Base-by-base conservation (phyloP, 2,329 filamentous ascomycete species). In the Claviceps sp. region DNA sequence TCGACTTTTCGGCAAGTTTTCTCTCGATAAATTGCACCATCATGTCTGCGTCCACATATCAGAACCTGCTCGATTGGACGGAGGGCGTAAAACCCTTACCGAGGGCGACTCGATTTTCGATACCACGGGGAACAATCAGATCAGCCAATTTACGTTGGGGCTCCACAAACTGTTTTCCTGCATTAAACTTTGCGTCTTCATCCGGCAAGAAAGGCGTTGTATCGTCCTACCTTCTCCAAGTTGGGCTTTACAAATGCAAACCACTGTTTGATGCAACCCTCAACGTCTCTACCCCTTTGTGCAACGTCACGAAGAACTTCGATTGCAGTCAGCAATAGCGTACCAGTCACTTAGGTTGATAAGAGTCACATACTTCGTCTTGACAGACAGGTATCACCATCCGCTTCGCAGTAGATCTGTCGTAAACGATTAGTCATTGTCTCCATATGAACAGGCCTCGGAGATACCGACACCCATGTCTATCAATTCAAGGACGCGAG, bases 211-310 rank as follows among this genome's bases (percentile, higher is more conserved):
- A 20, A 7, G 29, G 6, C 38, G 14, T n/a, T n/a, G 23, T 3
- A 20, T n/a, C 17, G 9, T 42, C 29, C 14, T 45, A 76, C 77
- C 68, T 85, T 88, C 66, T 91, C 86, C 61, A 94, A 97, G 62
- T 97, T 97, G 3, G 93, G 93, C 68, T 98, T 98, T 44, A 98
- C 93, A 64, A 86, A 98, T 11, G 72, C 73, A 65, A 97, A 96
- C 93, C 93, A 98, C 66, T 98, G 93, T 68, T 97, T 97, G 66
- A 98, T 90, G 62, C 90, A 91, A 42, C 93, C 93, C 64, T 96
- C 86, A 52, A 97, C 86, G 62, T 95, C 91, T 63, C 93, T 80
- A 3, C 87, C 91, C 61, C 93, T 82, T 61, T 95, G 88, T 60
- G 81, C 81, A 22, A 97, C 88, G 68, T 98, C 93, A 62, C 93